phyloP scores from a whole-genome alignment of 257 asterid species.

The Fraxinus excelsior region DNA sequence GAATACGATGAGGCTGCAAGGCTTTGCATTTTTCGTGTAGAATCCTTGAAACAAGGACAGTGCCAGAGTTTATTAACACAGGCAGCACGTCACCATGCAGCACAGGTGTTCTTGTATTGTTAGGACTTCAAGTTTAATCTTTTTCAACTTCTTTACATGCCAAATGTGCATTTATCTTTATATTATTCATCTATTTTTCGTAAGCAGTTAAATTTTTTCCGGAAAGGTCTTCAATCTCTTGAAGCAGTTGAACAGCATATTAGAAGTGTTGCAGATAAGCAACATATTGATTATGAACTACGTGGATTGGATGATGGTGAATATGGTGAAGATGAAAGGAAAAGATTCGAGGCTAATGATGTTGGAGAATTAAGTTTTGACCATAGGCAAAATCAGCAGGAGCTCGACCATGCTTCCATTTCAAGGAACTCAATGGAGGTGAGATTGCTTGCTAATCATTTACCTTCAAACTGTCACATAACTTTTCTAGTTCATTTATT shows the following conservation, averaged over 20 bases:
- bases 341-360: slow-evolving; percentile 53
- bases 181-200: slow-evolving; percentile 28
- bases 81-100: slow-evolving; percentile 97
- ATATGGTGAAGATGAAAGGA: slow-evolving; percentile 46
- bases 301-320: slow-evolving; percentile 60
- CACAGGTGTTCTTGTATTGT: slow-evolving; percentile 62
- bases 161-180: background rate
- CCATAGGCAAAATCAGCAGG: slow-evolving; percentile 57
- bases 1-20: slow-evolving; percentile 86
- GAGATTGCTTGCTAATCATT: slow-evolving; percentile 28
- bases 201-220: slow-evolving; percentile 74
- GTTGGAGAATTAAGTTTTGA: slow-evolving; percentile 80
- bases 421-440: slow-evolving; percentile 77
- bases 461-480: background rate
- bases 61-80: slow-evolving; percentile 85
- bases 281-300: slow-evolving; percentile 77
- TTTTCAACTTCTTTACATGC: background rate
- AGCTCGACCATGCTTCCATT: slow-evolving; percentile 46
- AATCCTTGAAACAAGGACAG: slow-evolving; percentile 95
- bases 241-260: slow-evolving; percentile 83
- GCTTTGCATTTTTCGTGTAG: slow-evolving; percentile 86
- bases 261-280: slow-evolving; percentile 73
- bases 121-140: slow-evolving; percentile 17
- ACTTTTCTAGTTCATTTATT: slow-evolving; percentile 4
- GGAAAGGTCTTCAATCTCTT: slow-evolving; percentile 83